phyloP scores from a whole-genome alignment of 2,329 filamentous ascomycete species.

The Aspergillus melleus region DNA sequence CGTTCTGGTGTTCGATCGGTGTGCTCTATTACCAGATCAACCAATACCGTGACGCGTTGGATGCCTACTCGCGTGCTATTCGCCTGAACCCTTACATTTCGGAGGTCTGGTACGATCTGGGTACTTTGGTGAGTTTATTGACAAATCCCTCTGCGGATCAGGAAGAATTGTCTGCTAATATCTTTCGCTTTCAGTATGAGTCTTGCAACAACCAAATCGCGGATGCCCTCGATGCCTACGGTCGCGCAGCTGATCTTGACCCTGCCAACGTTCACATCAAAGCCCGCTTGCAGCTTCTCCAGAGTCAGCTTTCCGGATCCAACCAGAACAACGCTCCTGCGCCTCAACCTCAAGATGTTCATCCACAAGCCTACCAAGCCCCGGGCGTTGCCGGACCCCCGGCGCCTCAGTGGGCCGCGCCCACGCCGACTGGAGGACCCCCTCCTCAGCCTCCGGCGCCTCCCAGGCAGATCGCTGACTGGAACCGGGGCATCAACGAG shows the following conservation, averaged over 20 bases:
- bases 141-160: neutral
- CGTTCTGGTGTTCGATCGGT: conserved; percentile 99
- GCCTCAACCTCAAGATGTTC: conserved; percentile 81
- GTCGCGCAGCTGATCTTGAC: conserved; percentile 90
- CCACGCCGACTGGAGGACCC: conserved; percentile 52
- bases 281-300: conserved; percentile 83
- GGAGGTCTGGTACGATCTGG: conserved; percentile 98
- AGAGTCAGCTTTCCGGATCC: conserved; percentile 69
- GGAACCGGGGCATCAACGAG: conserved; percentile 71
- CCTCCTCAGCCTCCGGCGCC: conserved; percentile 63
- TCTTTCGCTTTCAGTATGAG: conserved; percentile 67
- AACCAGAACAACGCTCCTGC: conserved; percentile 73
- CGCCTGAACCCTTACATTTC: conserved; percentile 97
- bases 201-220: conserved; percentile 98
- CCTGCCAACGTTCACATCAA: conserved; percentile 95
- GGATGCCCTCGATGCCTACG: conserved; percentile 93
- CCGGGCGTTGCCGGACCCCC: conserved; percentile 79
- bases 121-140: conserved; percentile 73
- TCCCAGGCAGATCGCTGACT: conserved; percentile 60
- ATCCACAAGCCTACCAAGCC: conserved; percentile 89
- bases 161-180: conserved; percentile 4
- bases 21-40: conserved; percentile 99
- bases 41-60: conserved; percentile 95
- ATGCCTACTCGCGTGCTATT: conserved; percentile 96
- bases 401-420: conserved; percentile 85